Conservation (phyloP, 495 filamentous ascomycete genomes). For the Collariella sp. region DNA sequence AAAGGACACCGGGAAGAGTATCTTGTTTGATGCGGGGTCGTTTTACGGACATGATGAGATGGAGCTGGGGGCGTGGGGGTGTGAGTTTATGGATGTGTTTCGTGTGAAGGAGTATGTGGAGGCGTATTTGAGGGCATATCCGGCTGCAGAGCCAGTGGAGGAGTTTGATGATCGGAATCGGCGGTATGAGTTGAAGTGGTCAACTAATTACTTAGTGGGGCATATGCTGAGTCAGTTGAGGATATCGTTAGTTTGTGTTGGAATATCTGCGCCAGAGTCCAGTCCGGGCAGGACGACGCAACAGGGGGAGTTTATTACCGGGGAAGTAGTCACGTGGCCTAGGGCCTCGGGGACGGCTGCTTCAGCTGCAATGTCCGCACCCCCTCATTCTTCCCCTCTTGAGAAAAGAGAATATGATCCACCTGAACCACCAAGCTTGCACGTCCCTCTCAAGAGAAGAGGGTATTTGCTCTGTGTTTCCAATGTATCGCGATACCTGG, state of each 20-base stretch:
- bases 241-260: neutral
- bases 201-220: slow-evolving; percentile 1
- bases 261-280: too few relatives aligned
- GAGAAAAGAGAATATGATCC: too few relatives aligned
- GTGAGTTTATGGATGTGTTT: slow-evolving; percentile 1
- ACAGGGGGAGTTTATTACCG: too few relatives aligned
- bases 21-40: slow-evolving; percentile 35
- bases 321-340: too few relatives aligned
- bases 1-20: slow-evolving; percentile 18
- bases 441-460: too few relatives aligned
- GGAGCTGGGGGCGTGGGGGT: slow-evolving; percentile 31
- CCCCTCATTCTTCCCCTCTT: too few relatives aligned
- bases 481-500: too few relatives aligned
- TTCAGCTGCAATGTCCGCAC: too few relatives aligned
- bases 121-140: neutral
- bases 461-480: too few relatives aligned
- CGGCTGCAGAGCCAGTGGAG: neutral
- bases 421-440: too few relatives aligned
- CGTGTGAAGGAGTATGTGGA: neutral
- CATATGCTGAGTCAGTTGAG: neutral
- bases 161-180: slow-evolving; percentile 7
- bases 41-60: slow-evolving; percentile 41
- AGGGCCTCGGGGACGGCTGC: too few relatives aligned
- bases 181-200: slow-evolving; percentile 4
- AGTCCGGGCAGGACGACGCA: too few relatives aligned